Evolutionary conservation across 1,139 yeast species (phyloP).

Genomic region (Hanseniaspora uvarum): DNA sequence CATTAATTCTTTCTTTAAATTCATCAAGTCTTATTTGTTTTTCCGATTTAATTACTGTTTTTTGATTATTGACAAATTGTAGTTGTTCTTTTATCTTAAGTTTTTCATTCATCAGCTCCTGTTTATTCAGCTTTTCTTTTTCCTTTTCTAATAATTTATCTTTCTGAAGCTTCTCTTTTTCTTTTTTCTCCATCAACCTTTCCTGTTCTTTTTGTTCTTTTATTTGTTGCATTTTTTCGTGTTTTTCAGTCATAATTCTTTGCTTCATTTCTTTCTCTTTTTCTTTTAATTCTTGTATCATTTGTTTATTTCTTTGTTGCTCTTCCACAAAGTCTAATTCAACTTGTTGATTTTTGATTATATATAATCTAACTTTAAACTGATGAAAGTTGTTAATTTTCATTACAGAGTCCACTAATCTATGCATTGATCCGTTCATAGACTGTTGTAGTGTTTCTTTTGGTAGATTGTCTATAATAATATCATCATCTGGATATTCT

Average conservation of each 20-base stretch:
- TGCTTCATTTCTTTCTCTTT: slow-evolving; percentile 32
- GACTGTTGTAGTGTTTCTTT: slow-evolving; percentile 9
- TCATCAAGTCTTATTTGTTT: slow-evolving; percentile 13
- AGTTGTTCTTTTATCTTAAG: slow-evolving; percentile 10
- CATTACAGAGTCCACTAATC: slow-evolving; percentile 65
- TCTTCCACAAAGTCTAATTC: slow-evolving; percentile 34
- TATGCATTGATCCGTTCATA: slow-evolving; percentile 71
- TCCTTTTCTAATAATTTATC: slow-evolving; percentile 20
- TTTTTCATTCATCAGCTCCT: slow-evolving; percentile 7
- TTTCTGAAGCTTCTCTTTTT: slow-evolving; percentile 21
- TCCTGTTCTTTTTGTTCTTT: slow-evolving; percentile 27
- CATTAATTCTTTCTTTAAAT: slow-evolving; percentile 20
- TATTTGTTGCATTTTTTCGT: slow-evolving; percentile 27
- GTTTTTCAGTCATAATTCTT: slow-evolving; percentile 28
- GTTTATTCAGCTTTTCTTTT: slow-evolving; percentile 13
- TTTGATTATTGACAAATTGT: slow-evolving; percentile 20
- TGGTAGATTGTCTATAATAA: slow-evolving; percentile 8
- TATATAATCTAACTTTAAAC: slow-evolving; percentile 66
- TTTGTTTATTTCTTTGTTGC: slow-evolving; percentile 32
- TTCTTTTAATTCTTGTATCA: slow-evolving; percentile 33
- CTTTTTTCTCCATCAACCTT: slow-evolving; percentile 26
- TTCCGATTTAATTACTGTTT: slow-evolving; percentile 19
- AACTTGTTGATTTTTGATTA: slow-evolving; percentile 61
- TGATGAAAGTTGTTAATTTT: slow-evolving; percentile 66
- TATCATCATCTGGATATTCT: slow-evolving; percentile 1